phyloP scores from a whole-genome alignment of 768 basidiomycete species.

The Paxillus involutus region DNA sequence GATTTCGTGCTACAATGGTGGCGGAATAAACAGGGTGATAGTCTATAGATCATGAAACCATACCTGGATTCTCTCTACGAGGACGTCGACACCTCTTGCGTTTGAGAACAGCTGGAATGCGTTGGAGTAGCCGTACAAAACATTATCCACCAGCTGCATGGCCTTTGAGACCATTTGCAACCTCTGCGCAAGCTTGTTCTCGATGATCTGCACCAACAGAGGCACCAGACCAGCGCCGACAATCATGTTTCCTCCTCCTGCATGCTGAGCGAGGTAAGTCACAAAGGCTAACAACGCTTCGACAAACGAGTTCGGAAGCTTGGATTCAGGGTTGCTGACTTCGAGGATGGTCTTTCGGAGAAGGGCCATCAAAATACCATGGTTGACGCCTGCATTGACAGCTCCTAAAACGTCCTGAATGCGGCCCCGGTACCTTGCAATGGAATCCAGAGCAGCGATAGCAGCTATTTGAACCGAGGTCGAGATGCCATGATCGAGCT shows the following conservation, averaged over 20 bases:
- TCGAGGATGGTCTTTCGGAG: constrained; percentile 80
- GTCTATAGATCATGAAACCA: constrained; percentile 20
- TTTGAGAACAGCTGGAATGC: constrained; percentile 87
- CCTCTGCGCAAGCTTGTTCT: constrained; percentile 68
- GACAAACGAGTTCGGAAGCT: constrained; percentile 68
- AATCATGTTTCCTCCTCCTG: constrained; percentile 88
- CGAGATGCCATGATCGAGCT: constrained; percentile 72
- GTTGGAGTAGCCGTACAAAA: constrained; percentile 85
- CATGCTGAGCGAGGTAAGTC: constrained; percentile 81
- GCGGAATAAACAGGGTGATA: constrained; percentile 7
- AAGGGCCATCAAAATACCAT: constrained; percentile 89
- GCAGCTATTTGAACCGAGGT: constrained; percentile 79
- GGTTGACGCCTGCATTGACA: constrained; percentile 93
- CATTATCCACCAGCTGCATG: constrained; percentile 89
- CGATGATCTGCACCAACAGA: constrained; percentile 84
- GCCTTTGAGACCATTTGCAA: constrained; percentile 83
- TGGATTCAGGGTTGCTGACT: constrained; percentile 64
- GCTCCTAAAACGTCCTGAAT: constrained; percentile 86
- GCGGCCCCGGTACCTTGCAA: constrained; percentile 80
- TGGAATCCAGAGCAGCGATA: constrained; percentile 86
- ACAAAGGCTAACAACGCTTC: constrained; percentile 88
- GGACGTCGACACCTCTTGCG: constrained; percentile 77
- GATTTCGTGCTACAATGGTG: constrained; percentile 56
- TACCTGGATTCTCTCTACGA: constrained; percentile 89
- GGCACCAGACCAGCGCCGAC: constrained; percentile 92